Conservation (phyloP, 2,329 filamentous ascomycete species). For the Neonectria hederae region DNA sequence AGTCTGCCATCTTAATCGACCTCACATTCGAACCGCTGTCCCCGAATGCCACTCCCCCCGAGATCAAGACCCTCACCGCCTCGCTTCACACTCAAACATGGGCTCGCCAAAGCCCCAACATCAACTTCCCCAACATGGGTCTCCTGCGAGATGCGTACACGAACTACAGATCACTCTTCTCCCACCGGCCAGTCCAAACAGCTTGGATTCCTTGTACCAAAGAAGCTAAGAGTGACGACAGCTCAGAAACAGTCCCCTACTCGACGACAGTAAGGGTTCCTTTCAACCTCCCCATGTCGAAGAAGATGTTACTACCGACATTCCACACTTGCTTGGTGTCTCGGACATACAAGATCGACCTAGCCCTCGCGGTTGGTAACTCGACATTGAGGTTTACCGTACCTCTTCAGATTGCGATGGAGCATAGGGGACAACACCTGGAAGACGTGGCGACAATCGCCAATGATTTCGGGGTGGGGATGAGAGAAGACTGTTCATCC, state of each 20-base stretch:
- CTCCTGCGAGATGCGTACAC: constrained; percentile 6
- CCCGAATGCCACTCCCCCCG: constrained; percentile 30
- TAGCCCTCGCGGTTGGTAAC: background rate
- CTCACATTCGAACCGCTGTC: constrained; percentile 33
- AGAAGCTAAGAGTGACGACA: background rate
- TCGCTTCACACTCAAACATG: constrained; percentile 35
- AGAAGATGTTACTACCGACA: constrained; percentile 8
- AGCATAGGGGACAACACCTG: background rate
- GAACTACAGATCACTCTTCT: background rate
- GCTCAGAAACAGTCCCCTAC: background rate
- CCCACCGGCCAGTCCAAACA: background rate
- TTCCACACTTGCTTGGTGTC: constrained; percentile 18
- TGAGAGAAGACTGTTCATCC: background rate
- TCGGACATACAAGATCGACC: constrained; percentile 12
- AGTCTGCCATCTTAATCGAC: constrained; percentile 27
- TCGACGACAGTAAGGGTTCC: background rate
- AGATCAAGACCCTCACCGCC: constrained; percentile 24
- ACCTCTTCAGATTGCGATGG: background rate
- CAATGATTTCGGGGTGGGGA: background rate
- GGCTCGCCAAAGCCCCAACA: constrained; percentile 33
- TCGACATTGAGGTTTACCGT: background rate
- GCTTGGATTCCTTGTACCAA: background rate
- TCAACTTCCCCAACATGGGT: constrained; percentile 31
- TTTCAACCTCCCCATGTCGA: constrained; percentile 2
- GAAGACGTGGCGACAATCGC: background rate